Evolutionary conservation across 108 stramenopile species (phyloP).

Genomic region (Skeletonema menzelii): DNA sequence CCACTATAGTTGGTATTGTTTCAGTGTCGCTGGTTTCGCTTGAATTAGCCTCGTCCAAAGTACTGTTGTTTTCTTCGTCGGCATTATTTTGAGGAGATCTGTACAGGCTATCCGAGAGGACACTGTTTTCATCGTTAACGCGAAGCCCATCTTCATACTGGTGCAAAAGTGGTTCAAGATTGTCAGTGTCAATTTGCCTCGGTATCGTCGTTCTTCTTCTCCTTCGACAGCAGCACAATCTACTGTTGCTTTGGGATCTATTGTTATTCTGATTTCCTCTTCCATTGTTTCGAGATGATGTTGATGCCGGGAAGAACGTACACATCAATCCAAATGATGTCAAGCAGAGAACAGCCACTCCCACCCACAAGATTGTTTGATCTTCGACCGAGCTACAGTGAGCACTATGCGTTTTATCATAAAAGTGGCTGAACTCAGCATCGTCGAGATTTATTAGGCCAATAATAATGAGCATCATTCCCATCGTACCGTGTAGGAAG

Average conservation of each 20-base stretch:
- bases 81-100: not conserved
- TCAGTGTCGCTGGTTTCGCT: constrained; percentile 1
- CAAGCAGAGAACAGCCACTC: constrained; percentile 45
- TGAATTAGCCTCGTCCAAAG: not conserved
- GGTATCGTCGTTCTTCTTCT: not conserved
- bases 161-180: constrained; percentile 16
- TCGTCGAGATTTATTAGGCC: constrained; percentile 32
- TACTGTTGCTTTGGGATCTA: not conserved
- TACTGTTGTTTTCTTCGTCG: not conserved
- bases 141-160: constrained; percentile 3
- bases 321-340: constrained; percentile 61
- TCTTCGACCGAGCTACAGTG: constrained; percentile 39
- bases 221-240: constrained; percentile 8
- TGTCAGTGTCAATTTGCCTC: not conserved
- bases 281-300: not conserved
- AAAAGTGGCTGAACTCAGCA: constrained; percentile 22
- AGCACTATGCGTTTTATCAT: constrained; percentile 5
- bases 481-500: constrained; percentile 42
- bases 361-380: constrained; percentile 51
- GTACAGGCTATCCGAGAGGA: not conserved
- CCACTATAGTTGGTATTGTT: not conserved
- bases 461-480: constrained; percentile 28
- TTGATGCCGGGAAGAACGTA: constrained; percentile 56
- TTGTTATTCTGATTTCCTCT: not conserved
- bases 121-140: not conserved